phyloP scores from a whole-genome alignment of 371 early-diverging fungal species.

The Zancudomyces culisetae region DNA sequence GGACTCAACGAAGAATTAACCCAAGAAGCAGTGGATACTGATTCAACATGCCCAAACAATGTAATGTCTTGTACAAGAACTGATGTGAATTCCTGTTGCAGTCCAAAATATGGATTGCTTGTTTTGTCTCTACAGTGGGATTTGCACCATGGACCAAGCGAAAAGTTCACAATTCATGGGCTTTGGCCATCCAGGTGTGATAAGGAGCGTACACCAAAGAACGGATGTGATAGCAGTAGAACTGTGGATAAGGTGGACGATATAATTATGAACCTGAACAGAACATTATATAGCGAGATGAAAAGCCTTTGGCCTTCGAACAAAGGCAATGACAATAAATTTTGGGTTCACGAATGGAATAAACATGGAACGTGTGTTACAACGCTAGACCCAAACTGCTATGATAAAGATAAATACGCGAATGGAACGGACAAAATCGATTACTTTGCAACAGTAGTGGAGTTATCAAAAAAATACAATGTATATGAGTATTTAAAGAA shows the following conservation, averaged over 20 bases:
- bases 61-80: slow-evolving; percentile 23
- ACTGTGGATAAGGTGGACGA: slow-evolving; percentile 28
- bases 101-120: slow-evolving; percentile 41
- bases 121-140: slow-evolving; percentile 34
- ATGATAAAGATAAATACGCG: slow-evolving; percentile 16
- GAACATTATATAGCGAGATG: slow-evolving; percentile 31
- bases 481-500: slow-evolving; percentile 31
- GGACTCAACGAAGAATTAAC: too few relatives aligned
- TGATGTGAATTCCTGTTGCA: slow-evolving; percentile 36
- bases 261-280: slow-evolving; percentile 20
- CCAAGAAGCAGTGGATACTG: too few relatives aligned
- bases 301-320: slow-evolving; percentile 54
- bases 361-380: slow-evolving; percentile 67
- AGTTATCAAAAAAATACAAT: slow-evolving; percentile 32
- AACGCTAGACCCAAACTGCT: slow-evolving; percentile 40
- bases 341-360: slow-evolving; percentile 56
- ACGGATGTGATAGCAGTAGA: slow-evolving; percentile 45
- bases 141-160: slow-evolving; percentile 26
- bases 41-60: slow-evolving; percentile 25
- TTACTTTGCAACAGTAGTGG: slow-evolving; percentile 34
- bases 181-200: slow-evolving; percentile 55
- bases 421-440: slow-evolving; percentile 32
- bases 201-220: too few relatives aligned
- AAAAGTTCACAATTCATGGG: slow-evolving; percentile 49
- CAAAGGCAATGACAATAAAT: slow-evolving; percentile 33